Conservation (phyloP, 139 green algal genomes). For the Chlorella sorokiniana region DNA sequence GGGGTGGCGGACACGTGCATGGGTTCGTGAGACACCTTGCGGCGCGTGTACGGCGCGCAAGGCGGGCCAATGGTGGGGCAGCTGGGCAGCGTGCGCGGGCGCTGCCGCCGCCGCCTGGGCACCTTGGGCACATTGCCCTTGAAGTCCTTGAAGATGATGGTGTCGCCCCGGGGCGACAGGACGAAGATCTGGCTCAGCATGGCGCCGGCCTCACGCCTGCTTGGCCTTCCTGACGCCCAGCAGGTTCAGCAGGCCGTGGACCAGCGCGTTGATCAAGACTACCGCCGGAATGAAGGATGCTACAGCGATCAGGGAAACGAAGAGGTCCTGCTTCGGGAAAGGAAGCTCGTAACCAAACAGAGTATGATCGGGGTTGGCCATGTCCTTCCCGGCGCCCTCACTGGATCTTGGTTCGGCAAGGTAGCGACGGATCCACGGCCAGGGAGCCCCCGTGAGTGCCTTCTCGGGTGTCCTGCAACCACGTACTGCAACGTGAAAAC, state of each 20-base stretch:
- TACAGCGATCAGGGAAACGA: conserved; percentile 51
- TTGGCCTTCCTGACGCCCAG: conserved; percentile 25
- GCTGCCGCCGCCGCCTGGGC: background rate
- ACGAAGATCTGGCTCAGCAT: conserved; percentile 86
- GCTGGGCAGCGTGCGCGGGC: background rate
- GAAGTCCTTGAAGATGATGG: conserved; percentile 92
- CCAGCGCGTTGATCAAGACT: conserved; percentile 45
- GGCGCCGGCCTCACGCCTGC: background rate
- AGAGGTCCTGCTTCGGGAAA: conserved; percentile 54
- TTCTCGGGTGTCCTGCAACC: too few species aligned
- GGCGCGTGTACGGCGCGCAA: background rate
- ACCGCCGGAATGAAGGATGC: conserved; percentile 54
- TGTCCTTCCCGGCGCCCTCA: too few species aligned
- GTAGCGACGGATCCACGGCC: too few species aligned
- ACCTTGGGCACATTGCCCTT: conserved; percentile 86
- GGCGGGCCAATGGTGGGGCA: background rate
- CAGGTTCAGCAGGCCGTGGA: conserved; percentile 16
- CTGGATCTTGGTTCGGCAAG: too few species aligned
- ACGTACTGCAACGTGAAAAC: too few species aligned
- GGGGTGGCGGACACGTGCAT: background rate
- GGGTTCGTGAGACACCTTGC: background rate
- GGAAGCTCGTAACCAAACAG: conserved; percentile 56
- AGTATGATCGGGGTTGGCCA: conserved; percentile 2
- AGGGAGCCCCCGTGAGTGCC: too few species aligned
- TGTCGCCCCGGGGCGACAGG: conserved; percentile 87